A percentile compares a stretch with the other conserved stretches of the same genome.
These are phyloP conservation scores for Penicillium maclennaniae DNA, from an alignment of 495 filamentous ascomycete genomes.

Conservation along the genomic window DNA sequence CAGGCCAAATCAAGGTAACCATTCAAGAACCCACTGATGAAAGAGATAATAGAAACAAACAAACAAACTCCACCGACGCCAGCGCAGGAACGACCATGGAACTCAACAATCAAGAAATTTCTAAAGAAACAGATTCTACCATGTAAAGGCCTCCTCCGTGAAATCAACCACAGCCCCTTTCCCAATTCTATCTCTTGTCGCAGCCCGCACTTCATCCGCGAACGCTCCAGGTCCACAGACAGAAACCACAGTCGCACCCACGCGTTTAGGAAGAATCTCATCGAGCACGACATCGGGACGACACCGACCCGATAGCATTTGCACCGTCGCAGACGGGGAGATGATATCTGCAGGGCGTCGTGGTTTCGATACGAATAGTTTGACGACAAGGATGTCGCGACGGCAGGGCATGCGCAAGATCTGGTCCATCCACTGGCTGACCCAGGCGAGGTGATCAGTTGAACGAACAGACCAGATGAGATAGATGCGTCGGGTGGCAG, in stretches of 20 bases:
- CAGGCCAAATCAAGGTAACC: background rate
- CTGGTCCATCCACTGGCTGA: constrained; percentile 91
- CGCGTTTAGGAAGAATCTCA: constrained; percentile 68
- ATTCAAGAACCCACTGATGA: background rate
- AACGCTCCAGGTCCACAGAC: constrained; percentile 90
- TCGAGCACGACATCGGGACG: constrained; percentile 60
- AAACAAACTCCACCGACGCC: constrained; percentile 2
- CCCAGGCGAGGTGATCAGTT: constrained; percentile 88
- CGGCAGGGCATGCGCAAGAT: constrained; percentile 81
- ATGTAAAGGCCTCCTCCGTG: constrained; percentile 92
- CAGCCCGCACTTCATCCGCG: constrained; percentile 78
- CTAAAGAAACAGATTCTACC: constrained; percentile 33
- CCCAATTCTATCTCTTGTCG: constrained; percentile 63
- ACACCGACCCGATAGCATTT: constrained; percentile 80
- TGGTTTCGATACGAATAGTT: constrained; percentile 87
- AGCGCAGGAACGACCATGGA: constrained; percentile 1
- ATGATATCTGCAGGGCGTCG: constrained; percentile 60
- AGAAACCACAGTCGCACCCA: constrained; percentile 79
- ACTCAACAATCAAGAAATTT: background rate
- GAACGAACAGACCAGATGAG: constrained; percentile 89
- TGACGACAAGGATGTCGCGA: constrained; percentile 75
- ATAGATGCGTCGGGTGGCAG: constrained; percentile 73
- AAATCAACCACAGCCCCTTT: constrained; percentile 74
- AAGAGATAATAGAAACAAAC: constrained; percentile 4
- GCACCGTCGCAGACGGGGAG: constrained; percentile 74